These are phyloP conservation scores for Cyberlindnera xylosilytica DNA, from an alignment of 805 yeast genomes.

Conservation along the genomic window DNA sequence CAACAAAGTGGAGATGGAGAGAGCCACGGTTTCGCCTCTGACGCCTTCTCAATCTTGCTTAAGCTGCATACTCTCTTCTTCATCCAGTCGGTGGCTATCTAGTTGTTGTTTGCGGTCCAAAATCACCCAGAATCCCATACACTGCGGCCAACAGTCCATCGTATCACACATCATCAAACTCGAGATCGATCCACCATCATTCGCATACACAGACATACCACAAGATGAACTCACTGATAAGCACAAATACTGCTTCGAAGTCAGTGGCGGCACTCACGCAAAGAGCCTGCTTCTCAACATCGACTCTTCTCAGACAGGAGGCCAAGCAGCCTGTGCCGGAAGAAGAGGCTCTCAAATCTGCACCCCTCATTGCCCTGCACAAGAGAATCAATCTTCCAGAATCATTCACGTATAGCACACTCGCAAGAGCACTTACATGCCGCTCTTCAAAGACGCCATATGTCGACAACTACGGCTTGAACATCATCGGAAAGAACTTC, in stretches of 20 bases:
- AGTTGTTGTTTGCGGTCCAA: too few relatives aligned
- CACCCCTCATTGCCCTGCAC: slow-evolving; percentile 77
- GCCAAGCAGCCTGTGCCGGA: slow-evolving; percentile 37
- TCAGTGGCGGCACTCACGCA: slow-evolving; percentile 4
- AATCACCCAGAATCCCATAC: too few relatives aligned
- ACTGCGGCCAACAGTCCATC: too few relatives aligned
- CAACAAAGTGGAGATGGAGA: neutral
- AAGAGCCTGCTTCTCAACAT: slow-evolving; percentile 10
- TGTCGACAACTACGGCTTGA: slow-evolving; percentile 74
- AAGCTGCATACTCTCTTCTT: too few relatives aligned
- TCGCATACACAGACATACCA: neutral
- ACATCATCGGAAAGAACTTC: slow-evolving; percentile 77
- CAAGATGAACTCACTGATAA: slow-evolving; percentile 10
- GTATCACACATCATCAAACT: neutral
- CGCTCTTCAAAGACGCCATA: slow-evolving; percentile 38
- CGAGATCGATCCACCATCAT: neutral
- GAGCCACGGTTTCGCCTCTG: too few relatives aligned
- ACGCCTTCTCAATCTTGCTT: too few relatives aligned
- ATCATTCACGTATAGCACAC: slow-evolving; percentile 54
- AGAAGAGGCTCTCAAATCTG: slow-evolving; percentile 53
- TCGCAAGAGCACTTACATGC: slow-evolving; percentile 80
- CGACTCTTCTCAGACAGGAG: slow-evolving; percentile 1
- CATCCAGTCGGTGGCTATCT: too few relatives aligned
- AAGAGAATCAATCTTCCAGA: slow-evolving; percentile 66
- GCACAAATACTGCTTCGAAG: neutral